Evolutionary conservation across 768 basidiomycete species (phyloP), one percentile per base, ranked within the genome.

Genomic region (Agaricus subrufescens): DNA sequence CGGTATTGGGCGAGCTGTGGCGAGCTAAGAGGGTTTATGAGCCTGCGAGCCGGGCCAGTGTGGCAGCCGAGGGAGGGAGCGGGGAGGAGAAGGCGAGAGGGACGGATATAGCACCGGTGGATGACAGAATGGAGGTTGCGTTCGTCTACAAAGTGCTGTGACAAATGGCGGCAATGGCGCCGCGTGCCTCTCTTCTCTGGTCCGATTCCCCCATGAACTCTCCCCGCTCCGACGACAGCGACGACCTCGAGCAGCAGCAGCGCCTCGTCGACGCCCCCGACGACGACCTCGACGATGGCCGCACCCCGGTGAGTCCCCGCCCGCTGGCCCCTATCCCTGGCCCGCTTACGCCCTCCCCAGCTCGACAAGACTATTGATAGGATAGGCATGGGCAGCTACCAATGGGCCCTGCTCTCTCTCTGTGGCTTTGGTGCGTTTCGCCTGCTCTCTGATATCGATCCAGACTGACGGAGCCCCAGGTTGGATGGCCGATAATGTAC

Each of bases 401-500:
- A 94, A 63, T 91, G 89, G 90, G 82, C 82, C 4, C 69, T 92
- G 42, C 65, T 94, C 45, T 89, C 88, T 15, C 71, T 95, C 10
- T 96, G 94, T 73, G 93, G 93, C 44, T 89, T 92, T 61, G 91
- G 92, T 93, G 73, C 67, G 90, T 74, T 25, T 38, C 26, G 26
- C 14, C 14, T 42, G 38, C 15, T 34, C 43, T 38, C 43, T 34
- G 49, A 44, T 11, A 26, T 37, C 27, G 25, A 56, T 49, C 48
- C 50, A 23, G 52, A 52, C 38, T 53, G 48, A 40, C 40, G 23
- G 15, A 15, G 47, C 30, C 31, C 9, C 63, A 91, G 94, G 93
- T 30, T 96, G 94, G 94, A 76, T 92, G 79, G 92, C 93, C 52
- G 93, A 96, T 71, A 95, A 95, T 69, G 92, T 94, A 66, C 63